Conservation (phyloP, 2,329 filamentous ascomycete species). For the Ophiognomonia clavigignenti-juglandacearum region DNA sequence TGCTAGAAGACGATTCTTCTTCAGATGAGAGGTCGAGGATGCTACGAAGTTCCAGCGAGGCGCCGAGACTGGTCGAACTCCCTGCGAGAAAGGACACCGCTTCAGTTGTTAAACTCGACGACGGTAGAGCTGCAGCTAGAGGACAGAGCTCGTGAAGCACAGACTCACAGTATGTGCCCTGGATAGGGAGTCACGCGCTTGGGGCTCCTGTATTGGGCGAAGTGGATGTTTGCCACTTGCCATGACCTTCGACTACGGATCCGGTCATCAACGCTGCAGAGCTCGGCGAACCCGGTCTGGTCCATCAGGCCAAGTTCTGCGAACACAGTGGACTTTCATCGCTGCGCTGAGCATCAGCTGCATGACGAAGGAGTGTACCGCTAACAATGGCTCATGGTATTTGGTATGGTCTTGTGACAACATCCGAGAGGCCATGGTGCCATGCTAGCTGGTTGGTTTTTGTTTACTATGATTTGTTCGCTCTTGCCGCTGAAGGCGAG, state of each 20-base stretch:
- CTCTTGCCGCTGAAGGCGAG: neutral
- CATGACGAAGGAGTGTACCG: no score
- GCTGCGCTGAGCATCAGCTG: no score
- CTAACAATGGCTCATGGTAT: no score
- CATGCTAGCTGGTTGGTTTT: neutral
- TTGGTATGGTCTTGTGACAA: no score
- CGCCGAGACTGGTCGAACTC: constrained; percentile 20
- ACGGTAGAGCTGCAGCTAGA: constrained; percentile 8
- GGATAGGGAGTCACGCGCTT: no score
- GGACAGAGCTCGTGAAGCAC: neutral
- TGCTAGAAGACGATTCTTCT: constrained; percentile 54
- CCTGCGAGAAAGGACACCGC: constrained; percentile 19
- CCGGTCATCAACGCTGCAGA: neutral
- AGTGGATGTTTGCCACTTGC: no score
- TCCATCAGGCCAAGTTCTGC: no score
- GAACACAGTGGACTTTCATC: no score
- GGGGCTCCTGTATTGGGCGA: no score
- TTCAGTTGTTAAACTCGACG: constrained; percentile 18
- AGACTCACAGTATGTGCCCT: no score
- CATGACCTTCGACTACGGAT: neutral
- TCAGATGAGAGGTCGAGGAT: constrained; percentile 53
- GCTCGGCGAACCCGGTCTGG: no score
- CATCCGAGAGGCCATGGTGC: no score
- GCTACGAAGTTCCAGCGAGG: constrained; percentile 37
- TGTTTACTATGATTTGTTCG: neutral